Evolutionary conservation across 257 asterid genomes (phyloP).

Genomic region (Capsicum pubescens): DNA sequence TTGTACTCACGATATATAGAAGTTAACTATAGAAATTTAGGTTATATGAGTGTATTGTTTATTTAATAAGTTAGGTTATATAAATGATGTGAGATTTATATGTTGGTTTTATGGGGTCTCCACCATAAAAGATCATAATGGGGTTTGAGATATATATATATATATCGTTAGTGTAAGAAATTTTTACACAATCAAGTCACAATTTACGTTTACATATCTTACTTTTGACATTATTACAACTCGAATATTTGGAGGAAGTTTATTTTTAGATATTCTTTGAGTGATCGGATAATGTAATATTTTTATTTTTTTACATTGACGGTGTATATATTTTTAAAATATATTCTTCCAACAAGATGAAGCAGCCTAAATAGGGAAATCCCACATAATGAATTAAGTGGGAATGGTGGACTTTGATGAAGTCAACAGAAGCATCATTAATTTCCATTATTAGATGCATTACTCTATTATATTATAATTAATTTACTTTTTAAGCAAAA

Average conservation of each 20-base stretch:
- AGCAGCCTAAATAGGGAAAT: constrained; percentile 61
- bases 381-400: constrained; percentile 55
- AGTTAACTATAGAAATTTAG: no score
- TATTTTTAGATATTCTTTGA: background rate
- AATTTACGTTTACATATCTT: background rate
- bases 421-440: constrained; percentile 49
- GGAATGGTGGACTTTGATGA: constrained; percentile 39
- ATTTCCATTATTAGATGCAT: constrained; percentile 51
- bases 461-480: constrained; percentile 31
- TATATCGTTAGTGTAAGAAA: background rate
- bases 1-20: no score
- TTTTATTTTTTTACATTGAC: background rate
- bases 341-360: background rate
- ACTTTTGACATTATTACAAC: background rate
- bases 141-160: background rate
- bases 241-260: background rate
- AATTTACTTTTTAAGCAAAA: background rate
- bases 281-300: background rate
- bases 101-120: constrained; percentile 35
- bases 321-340: background rate
- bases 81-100: background rate
- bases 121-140: constrained; percentile 43
- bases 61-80: background rate
- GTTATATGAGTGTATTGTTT: background rate
- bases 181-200: background rate